These are phyloP conservation scores for Malassezia brasiliensis DNA, from an alignment of 1,284 basidiomycete genomes.

Conservation along the genomic window DNA sequence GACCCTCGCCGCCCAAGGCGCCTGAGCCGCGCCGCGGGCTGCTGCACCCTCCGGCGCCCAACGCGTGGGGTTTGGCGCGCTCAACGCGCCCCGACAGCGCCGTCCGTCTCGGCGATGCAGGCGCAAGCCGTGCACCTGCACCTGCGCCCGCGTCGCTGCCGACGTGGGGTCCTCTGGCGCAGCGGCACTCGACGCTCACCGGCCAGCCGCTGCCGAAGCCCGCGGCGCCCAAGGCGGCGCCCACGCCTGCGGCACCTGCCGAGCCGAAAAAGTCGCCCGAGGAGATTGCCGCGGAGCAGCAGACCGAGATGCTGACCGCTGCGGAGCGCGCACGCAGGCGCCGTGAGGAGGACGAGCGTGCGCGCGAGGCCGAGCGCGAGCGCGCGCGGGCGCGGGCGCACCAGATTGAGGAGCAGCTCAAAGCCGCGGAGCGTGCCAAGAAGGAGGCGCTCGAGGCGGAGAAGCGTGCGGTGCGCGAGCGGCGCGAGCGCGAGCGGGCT, in stretches of 20 bases:
- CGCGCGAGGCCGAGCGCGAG: conserved; percentile 31
- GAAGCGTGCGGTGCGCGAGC: background rate
- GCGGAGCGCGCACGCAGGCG: conserved; percentile 42
- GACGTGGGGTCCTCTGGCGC: conserved; percentile 41
- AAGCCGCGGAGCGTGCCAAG: conserved; percentile 24
- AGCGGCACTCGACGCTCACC: conserved; percentile 20
- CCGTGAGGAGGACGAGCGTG: conserved; percentile 38
- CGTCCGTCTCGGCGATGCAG: background rate
- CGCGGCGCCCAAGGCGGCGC: conserved; percentile 1
- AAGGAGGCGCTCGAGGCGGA: background rate
- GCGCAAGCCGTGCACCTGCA: conserved; percentile 6
- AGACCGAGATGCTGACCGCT: conserved; percentile 34
- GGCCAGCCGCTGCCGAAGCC: conserved; percentile 20
- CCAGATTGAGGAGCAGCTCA: conserved; percentile 34
- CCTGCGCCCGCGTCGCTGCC: conserved; percentile 1
- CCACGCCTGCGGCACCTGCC: conserved; percentile 9
- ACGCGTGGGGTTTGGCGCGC: background rate
- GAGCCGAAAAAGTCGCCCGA: conserved; percentile 11
- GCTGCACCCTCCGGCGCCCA: background rate
- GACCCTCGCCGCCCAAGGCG: conserved; percentile 2
- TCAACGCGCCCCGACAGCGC: background rate
- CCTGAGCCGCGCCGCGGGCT: background rate
- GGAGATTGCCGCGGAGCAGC: conserved; percentile 18
- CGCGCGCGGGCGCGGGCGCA: conserved; percentile 39
- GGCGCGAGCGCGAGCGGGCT: background rate